phyloP scores from a whole-genome alignment of 179 eudicot genomes.

The Pouteria campechiana region DNA sequence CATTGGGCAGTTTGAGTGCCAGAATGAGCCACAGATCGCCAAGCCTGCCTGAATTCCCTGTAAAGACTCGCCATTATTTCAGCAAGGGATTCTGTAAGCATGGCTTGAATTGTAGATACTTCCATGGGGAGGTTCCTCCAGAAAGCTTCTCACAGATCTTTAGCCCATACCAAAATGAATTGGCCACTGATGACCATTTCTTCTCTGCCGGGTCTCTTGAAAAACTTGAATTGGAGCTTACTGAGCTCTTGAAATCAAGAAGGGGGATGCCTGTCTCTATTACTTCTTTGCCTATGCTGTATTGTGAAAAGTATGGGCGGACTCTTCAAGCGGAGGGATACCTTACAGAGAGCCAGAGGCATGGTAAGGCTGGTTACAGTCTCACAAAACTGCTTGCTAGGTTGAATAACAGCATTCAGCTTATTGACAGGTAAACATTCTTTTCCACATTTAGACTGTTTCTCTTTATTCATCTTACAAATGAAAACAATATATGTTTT shows the following conservation, averaged over 20 bases:
- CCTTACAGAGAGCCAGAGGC: constrained; percentile 86
- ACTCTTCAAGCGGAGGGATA: constrained; percentile 80
- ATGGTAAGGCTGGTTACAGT: constrained; percentile 82
- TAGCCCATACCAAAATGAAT: constrained; percentile 17
- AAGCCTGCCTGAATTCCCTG: constrained; percentile 35
- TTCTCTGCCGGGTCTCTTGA: constrained; percentile 48
- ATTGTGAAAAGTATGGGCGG: constrained; percentile 58
- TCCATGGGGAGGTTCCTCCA: constrained; percentile 35
- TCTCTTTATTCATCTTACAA: too few relatives aligned
- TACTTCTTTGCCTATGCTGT: constrained; percentile 83
- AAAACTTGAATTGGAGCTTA: constrained; percentile 51
- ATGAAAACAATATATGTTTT: too few relatives aligned
- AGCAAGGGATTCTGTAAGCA: constrained; percentile 75
- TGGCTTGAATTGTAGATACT: constrained; percentile 54
- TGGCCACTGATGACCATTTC: constrained; percentile 29
- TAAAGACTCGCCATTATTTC: constrained; percentile 63
- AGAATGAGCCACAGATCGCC: constrained; percentile 31
- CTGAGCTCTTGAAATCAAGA: constrained; percentile 52
- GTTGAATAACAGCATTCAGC: constrained; percentile 43
- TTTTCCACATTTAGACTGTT: too few relatives aligned
- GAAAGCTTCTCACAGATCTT: constrained; percentile 24
- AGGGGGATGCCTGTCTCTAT: constrained; percentile 62
- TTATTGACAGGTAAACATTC: constrained; percentile 83
- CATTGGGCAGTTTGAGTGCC: constrained; percentile 14
- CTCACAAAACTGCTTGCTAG: constrained; percentile 84